Conservation (phyloP, 1,284 basidiomycete species). For the Takashimella tepidaria region DNA sequence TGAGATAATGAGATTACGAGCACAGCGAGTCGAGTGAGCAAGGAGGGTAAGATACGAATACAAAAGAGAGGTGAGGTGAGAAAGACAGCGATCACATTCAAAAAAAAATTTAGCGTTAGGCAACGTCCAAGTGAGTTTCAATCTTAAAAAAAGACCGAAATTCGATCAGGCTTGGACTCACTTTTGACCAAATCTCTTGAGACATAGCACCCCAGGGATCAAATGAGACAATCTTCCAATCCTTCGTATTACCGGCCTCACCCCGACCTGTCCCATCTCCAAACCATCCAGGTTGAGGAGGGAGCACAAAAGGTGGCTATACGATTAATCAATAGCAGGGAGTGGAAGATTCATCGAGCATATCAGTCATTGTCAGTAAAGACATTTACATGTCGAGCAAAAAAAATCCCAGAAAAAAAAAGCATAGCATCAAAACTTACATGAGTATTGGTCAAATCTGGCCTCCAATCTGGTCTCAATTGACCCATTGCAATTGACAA, state of each 20-base stretch:
- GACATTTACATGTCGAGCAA: too few relatives aligned
- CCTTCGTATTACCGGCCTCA: conserved; percentile 21
- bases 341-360: neutral
- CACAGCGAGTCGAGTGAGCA: neutral
- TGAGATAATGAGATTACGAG: conserved; percentile 15
- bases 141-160: too few relatives aligned
- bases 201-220: conserved; percentile 93
- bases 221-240: conserved; percentile 79
- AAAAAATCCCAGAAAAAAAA: too few relatives aligned
- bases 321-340: too few relatives aligned
- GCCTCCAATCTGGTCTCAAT: conserved; percentile 76
- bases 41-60: too few relatives aligned
- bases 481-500: conserved; percentile 86
- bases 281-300: conserved; percentile 75
- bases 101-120: too few relatives aligned
- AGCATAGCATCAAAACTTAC: conserved; percentile 16
- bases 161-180: conserved; percentile 28
- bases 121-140: too few relatives aligned
- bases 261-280: conserved; percentile 49
- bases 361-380: neutral
- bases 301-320: conserved; percentile 74
- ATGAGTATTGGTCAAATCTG: conserved; percentile 80
- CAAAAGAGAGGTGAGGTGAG: neutral
- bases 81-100: too few relatives aligned
- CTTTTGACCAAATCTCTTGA: conserved; percentile 64